phyloP scores from a whole-genome alignment of 2,329 filamentous ascomycete species.

The Colletotrichum lentis region DNA sequence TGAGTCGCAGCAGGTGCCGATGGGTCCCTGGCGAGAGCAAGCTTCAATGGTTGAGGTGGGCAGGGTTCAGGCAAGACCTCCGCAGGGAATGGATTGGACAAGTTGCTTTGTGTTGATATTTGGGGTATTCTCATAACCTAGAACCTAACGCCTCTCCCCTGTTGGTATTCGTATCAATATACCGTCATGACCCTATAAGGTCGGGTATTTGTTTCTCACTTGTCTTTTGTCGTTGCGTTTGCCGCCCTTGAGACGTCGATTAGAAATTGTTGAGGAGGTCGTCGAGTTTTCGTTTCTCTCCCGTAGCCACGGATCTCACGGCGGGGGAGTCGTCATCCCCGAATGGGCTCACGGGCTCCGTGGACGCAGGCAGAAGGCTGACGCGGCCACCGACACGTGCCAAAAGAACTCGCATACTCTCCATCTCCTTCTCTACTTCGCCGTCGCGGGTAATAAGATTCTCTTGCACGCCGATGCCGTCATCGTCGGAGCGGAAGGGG shows the following conservation, averaged over 20 bases:
- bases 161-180: not conserved
- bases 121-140: slow-evolving; percentile 32
- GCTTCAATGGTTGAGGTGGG: not conserved
- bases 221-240: not conserved
- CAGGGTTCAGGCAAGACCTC: too few species aligned
- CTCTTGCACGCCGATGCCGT: slow-evolving; percentile 62
- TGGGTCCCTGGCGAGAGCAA: not conserved
- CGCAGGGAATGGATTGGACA: not conserved
- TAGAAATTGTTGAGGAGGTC: slow-evolving; percentile 50
- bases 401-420: slow-evolving; percentile 71
- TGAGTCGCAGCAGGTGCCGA: not conserved
- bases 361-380: slow-evolving; percentile 47
- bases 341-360: slow-evolving; percentile 31
- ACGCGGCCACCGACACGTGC: slow-evolving; percentile 66
- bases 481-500: slow-evolving; percentile 53
- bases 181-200: not conserved
- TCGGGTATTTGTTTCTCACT: not conserved
- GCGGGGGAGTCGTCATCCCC: slow-evolving; percentile 41
- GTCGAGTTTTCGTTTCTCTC: slow-evolving; percentile 55
- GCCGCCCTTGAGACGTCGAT: not conserved
- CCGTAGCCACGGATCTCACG: slow-evolving; percentile 49
- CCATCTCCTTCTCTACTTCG: slow-evolving; percentile 71
- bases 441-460: slow-evolving; percentile 73
- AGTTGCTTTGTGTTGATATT: not conserved
- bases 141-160: slow-evolving; percentile 22